phyloP scores from a whole-genome alignment of 2,329 filamentous ascomycete species.

The Akanthomyces lecanii region DNA sequence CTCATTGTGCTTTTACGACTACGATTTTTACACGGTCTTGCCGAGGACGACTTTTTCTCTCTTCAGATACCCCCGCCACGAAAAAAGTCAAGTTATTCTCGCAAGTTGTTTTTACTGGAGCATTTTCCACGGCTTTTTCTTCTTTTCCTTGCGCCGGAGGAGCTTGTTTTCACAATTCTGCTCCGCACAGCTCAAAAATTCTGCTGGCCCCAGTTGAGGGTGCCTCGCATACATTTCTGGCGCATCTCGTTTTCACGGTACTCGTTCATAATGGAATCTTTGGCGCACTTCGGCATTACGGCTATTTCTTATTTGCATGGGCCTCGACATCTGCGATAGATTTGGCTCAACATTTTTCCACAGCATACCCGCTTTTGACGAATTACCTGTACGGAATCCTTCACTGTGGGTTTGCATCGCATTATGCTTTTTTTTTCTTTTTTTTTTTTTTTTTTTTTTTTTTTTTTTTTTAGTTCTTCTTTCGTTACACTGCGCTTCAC shows the following conservation, averaged over 20 bases:
- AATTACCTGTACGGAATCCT: not conserved
- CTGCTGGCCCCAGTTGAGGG: not conserved
- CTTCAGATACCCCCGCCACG: constrained; percentile 39
- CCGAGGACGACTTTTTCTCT: constrained; percentile 28
- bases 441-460: not conserved
- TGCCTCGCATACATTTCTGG: not conserved
- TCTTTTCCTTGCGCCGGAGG: not conserved
- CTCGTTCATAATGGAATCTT: constrained; percentile 33
- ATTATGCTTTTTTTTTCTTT: not conserved
- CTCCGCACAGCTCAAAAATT: not conserved
- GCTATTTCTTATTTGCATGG: constrained; percentile 23
- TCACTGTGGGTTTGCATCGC: not conserved
- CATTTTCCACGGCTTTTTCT: constrained; percentile 16
- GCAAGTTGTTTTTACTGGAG: constrained; percentile 21
- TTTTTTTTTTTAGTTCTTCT: not conserved
- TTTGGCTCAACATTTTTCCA: constrained; percentile 10
- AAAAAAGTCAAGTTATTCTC: constrained; percentile 27
- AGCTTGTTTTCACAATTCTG: not conserved
- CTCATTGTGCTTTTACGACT: constrained; percentile 28
- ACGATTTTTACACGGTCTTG: constrained; percentile 30
- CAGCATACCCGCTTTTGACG: not conserved
- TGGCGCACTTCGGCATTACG: constrained; percentile 26
- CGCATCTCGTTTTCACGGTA: constrained; percentile 20
- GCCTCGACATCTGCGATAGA: constrained; percentile 17
- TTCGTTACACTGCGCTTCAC: not conserved